These are phyloP conservation scores for Talaromyces sp. DNA, from an alignment of 2,329 filamentous ascomycete genomes.

Conservation along the genomic window DNA sequence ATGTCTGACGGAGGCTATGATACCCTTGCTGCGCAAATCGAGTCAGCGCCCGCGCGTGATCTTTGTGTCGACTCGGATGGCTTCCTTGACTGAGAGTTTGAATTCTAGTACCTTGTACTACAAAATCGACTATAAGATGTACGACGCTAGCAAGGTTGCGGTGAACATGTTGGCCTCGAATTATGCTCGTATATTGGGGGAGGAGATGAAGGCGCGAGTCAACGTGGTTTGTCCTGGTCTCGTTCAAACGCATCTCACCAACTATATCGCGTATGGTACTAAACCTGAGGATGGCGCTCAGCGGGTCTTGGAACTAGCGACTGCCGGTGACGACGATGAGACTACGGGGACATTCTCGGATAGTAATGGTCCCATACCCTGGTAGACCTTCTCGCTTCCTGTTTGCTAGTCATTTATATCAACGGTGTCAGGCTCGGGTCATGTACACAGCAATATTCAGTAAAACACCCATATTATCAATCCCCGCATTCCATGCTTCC, in stretches of 20 bases:
- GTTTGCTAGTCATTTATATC: neutral
- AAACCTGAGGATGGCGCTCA: conserved; percentile 13
- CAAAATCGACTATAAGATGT: conserved; percentile 33
- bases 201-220: conserved; percentile 11
- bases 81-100: conserved; percentile 26
- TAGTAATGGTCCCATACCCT: conserved; percentile 2
- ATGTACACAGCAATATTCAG: conserved; percentile 14
- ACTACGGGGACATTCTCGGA: conserved; percentile 16
- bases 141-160: conserved; percentile 42
- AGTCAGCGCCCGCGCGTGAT: conserved; percentile 23
- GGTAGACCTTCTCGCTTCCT: neutral
- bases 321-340: conserved; percentile 15
- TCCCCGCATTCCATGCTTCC: conserved; percentile 15
- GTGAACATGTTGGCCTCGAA: conserved; percentile 36
- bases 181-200: conserved; percentile 13
- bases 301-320: conserved; percentile 13
- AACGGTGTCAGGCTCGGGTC: neutral
- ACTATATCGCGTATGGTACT: neutral
- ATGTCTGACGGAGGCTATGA: conserved; percentile 31
- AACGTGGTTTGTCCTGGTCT: conserved; percentile 16
- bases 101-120: conserved; percentile 28
- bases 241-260: conserved; percentile 10
- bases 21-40: conserved; percentile 31
- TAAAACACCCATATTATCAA: conserved; percentile 17
- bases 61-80: conserved; percentile 34